A percentile compares a stretch with the other conserved stretches of the same genome.
phyloP scores from a whole-genome alignment of 225 moss, liverwort and hornwort species.

The Marchantia polymorpha region DNA sequence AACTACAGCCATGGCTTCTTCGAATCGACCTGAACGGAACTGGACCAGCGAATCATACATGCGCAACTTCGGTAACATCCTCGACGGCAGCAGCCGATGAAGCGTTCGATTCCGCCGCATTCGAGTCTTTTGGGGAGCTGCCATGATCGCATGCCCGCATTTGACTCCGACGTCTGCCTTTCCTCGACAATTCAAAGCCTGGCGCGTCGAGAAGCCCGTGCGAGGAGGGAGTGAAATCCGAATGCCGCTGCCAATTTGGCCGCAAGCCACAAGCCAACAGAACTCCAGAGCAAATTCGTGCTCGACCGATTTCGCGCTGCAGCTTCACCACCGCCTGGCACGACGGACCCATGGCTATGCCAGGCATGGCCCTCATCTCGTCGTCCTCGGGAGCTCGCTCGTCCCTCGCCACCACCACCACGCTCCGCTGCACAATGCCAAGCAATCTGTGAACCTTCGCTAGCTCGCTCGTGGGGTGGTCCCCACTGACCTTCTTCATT shows the following conservation, averaged over 20 bases:
- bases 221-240: neutral
- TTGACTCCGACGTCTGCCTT: neutral
- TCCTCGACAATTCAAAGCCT: neutral
- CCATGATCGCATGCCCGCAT: neutral
- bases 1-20: too few relatives aligned
- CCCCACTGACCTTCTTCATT: neutral
- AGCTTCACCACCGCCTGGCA: neutral
- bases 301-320: neutral
- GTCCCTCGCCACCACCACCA: too few relatives aligned
- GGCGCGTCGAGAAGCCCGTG: neutral
- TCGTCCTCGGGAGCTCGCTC: neutral
- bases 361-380: neutral
- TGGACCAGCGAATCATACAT: neutral
- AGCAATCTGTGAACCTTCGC: too few relatives aligned
- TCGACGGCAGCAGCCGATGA: neutral
- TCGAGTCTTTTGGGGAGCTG: neutral
- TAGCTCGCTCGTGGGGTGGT: neutral
- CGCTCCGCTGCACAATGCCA: too few relatives aligned
- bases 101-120: neutral
- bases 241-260: too few relatives aligned
- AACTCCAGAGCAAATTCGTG: neutral
- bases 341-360: neutral
- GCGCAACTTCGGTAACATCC: neutral
- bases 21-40: neutral
- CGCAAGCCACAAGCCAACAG: neutral